Evolutionary conservation across 1,139 yeast genomes (phyloP).

Genomic region (Waltiozyma sp.): DNA sequence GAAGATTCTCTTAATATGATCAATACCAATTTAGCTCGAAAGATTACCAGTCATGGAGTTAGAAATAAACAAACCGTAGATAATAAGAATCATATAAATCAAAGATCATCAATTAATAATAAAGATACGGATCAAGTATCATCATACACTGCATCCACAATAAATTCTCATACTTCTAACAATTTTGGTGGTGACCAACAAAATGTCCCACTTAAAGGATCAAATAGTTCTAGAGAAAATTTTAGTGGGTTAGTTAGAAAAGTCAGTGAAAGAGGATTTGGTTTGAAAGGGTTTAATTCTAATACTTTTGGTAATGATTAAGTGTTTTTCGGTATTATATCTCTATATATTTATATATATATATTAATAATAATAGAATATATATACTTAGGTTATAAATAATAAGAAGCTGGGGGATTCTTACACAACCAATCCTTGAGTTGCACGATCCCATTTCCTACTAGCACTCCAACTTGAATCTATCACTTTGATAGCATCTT

Average conservation of each 20-base stretch:
- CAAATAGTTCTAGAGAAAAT: background rate
- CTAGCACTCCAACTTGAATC: constrained; percentile 63
- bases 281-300: constrained; percentile 18
- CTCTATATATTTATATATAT: no score
- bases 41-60: constrained; percentile 3
- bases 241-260: background rate
- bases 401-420: no score
- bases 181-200: no score
- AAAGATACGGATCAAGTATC: no score
- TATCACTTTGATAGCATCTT: constrained; percentile 47
- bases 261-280: constrained; percentile 18
- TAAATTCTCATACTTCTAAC: no score
- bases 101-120: no score
- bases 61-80: background rate
- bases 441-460: constrained; percentile 47
- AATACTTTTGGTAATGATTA: background rate
- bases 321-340: no score
- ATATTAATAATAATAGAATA: background rate
- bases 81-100: no score
- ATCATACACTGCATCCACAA: no score
- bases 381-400: no score
- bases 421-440: constrained; percentile 18
- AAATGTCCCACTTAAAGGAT: no score
- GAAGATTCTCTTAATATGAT: constrained; percentile 21
- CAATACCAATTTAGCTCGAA: constrained; percentile 4